These are phyloP conservation scores for Adansonia rubrostipa DNA, from an alignment of 441 rosid genomes.

Conservation along the genomic window DNA sequence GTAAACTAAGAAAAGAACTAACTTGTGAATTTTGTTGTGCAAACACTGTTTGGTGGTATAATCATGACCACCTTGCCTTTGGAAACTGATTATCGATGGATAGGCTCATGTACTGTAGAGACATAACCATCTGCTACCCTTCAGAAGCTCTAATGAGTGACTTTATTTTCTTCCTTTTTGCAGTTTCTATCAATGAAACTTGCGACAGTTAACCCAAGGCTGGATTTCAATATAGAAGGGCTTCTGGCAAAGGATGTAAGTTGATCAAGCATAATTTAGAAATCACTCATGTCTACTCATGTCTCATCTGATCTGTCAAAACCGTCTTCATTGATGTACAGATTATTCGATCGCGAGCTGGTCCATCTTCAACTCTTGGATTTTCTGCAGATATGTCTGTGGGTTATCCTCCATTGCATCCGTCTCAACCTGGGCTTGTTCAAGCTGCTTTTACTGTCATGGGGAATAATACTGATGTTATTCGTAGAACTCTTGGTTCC, in stretches of 20 bases:
- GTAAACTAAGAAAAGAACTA: not conserved
- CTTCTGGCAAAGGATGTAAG: conserved; percentile 76
- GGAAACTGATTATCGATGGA: not conserved
- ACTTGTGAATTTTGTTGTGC: not conserved
- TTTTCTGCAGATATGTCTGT: conserved; percentile 62
- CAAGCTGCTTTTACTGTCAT: conserved; percentile 61
- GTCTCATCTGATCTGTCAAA: conserved; percentile 12
- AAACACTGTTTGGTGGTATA: not conserved
- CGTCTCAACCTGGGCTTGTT: conserved; percentile 61
- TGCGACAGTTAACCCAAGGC: conserved; percentile 71
- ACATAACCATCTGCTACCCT: not conserved
- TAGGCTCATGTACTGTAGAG: not conserved
- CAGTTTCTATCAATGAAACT: conserved; percentile 76
- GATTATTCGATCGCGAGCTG: conserved; percentile 70
- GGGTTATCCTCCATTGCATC: conserved; percentile 69
- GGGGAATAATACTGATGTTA: conserved; percentile 52
- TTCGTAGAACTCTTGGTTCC: conserved; percentile 58
- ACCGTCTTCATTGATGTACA: conserved; percentile 19
- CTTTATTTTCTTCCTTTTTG: conserved; percentile 12
- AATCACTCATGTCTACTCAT: not conserved
- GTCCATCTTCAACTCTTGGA: conserved; percentile 69
- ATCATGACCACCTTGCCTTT: not conserved
- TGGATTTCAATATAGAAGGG: conserved; percentile 67
- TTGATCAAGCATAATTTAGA: conserved; percentile 21
- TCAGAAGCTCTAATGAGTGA: not conserved